These are phyloP conservation scores for Gigaspora rosea DNA, from an alignment of 192 early-diverging fungal species.

Conservation along the genomic window DNA sequence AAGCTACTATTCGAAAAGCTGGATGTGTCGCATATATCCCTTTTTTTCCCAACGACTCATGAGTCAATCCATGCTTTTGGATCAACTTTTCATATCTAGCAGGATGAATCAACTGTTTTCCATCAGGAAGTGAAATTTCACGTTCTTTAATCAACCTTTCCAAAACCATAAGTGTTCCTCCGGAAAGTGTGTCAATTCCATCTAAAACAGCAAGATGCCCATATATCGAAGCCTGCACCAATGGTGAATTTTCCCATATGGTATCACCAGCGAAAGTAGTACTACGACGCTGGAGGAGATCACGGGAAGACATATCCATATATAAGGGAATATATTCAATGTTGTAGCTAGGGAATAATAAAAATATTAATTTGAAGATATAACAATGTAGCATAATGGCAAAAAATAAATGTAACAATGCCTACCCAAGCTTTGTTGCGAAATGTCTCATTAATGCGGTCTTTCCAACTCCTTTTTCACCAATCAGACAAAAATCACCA, in stretches of 20 bases:
- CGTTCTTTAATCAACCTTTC: conserved; percentile 68
- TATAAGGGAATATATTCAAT: conserved; percentile 74
- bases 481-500: conserved; percentile 71
- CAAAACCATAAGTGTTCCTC: conserved; percentile 68
- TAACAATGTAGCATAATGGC: not conserved
- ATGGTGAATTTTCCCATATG: conserved; percentile 70
- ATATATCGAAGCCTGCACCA: conserved; percentile 71
- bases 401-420: not conserved
- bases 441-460: conserved; percentile 66
- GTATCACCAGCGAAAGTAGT: conserved; percentile 74
- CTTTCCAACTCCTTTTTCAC: conserved; percentile 76
- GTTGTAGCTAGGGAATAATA: conserved; percentile 59
- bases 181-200: conserved; percentile 69
- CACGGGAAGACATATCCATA: conserved; percentile 80
- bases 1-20: conserved; percentile 74
- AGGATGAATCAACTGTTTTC: conserved; percentile 55
- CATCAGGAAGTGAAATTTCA: conserved; percentile 70
- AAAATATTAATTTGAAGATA: conserved; percentile 19
- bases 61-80: conserved; percentile 47
- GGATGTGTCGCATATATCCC: conserved; percentile 66
- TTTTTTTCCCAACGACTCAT: conserved; percentile 50
- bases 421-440: conserved; percentile 46
- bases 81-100: conserved; percentile 59
- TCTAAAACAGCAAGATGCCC: conserved; percentile 78
- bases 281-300: conserved; percentile 72